These are phyloP conservation scores for Oryza glumipatula DNA, from an alignment of 176 grass and related monocot species.

Conservation along the genomic window DNA sequence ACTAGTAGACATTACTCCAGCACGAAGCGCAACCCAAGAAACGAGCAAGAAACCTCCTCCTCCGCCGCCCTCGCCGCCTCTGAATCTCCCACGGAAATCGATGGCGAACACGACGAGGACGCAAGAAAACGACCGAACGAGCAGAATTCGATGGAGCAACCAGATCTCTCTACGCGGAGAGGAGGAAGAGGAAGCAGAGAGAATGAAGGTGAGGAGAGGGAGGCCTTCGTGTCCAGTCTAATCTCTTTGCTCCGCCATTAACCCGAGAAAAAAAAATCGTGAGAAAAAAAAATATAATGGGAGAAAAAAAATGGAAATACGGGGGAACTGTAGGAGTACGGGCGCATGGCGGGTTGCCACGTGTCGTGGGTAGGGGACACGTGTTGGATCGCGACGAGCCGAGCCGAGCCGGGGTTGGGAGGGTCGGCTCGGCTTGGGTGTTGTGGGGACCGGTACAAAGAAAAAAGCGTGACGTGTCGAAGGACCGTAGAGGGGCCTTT, in stretches of 20 bases:
- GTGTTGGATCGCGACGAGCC: conserved; percentile 46
- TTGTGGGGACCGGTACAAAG: not conserved
- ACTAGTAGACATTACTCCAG: conserved; percentile 18
- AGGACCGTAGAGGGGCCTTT: not conserved
- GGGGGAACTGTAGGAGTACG: conserved; percentile 30
- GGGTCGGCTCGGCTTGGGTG: conserved; percentile 13
- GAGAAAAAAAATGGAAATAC: not conserved
- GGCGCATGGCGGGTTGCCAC: conserved; percentile 53
- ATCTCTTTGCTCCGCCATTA: conserved; percentile 45
- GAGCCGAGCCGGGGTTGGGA: not conserved
- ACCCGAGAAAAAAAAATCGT: conserved; percentile 4
- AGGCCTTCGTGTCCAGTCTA: conserved; percentile 46
- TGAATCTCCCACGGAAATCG: conserved; percentile 18
- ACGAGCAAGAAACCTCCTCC: not conserved
- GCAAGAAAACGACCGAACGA: not conserved
- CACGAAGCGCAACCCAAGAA: not conserved
- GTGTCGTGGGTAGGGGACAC: conserved; percentile 56
- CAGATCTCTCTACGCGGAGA: conserved; percentile 15
- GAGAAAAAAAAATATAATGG: conserved; percentile 17
- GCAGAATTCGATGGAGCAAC: conserved; percentile 1
- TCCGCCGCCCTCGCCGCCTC: not conserved
- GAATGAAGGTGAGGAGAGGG: not conserved
- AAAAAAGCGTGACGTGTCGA: conserved; percentile 44
- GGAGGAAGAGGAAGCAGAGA: not conserved
- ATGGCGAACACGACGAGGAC: too few species aligned